phyloP scores from a whole-genome alignment of 1,284 basidiomycete genomes.

The Mrakiaceae sp. region DNA sequence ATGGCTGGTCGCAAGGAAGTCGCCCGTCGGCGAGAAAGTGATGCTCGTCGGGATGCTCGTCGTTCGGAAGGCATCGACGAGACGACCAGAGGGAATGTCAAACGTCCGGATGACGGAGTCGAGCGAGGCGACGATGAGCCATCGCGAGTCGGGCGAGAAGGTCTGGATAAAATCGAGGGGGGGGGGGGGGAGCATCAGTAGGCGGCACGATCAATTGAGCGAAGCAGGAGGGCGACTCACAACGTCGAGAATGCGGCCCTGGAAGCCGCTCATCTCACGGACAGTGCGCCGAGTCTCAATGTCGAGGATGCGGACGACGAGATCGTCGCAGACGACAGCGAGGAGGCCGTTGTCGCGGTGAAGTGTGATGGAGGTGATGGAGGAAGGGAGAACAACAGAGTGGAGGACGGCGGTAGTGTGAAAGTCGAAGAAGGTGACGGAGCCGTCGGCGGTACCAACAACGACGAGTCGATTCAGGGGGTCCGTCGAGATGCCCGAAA shows the following conservation, averaged over 20 bases:
- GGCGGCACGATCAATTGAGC: background rate
- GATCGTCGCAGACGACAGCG: slow-evolving; percentile 73
- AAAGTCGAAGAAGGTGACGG: slow-evolving; percentile 91
- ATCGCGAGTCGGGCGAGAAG: slow-evolving; percentile 87
- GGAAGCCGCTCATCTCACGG: slow-evolving; percentile 71
- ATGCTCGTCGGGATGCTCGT: slow-evolving; percentile 82
- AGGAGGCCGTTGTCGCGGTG: slow-evolving; percentile 82
- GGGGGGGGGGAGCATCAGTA: no score
- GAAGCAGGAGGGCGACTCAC: slow-evolving; percentile 39
- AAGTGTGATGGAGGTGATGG: slow-evolving; percentile 56
- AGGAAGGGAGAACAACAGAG: slow-evolving; percentile 53
- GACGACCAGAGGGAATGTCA: slow-evolving; percentile 81
- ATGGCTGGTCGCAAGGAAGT: slow-evolving; percentile 92
- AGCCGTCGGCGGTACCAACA: slow-evolving; percentile 77
- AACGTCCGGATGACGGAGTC: slow-evolving; percentile 92
- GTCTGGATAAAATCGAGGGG: slow-evolving; percentile 41
- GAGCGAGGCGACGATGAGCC: slow-evolving; percentile 77
- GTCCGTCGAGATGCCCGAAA: slow-evolving; percentile 79
- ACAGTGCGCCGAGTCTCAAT: slow-evolving; percentile 81
- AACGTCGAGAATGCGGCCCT: slow-evolving; percentile 68
- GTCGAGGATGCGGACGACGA: slow-evolving; percentile 72
- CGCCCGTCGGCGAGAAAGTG: slow-evolving; percentile 85
- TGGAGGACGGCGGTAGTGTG: slow-evolving; percentile 63
- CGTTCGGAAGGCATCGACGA: slow-evolving; percentile 87
- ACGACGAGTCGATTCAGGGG: slow-evolving; percentile 70